Evolutionary conservation across 805 yeast genomes (phyloP).

Genomic region (Cyberlindnera xylosilytica): DNA sequence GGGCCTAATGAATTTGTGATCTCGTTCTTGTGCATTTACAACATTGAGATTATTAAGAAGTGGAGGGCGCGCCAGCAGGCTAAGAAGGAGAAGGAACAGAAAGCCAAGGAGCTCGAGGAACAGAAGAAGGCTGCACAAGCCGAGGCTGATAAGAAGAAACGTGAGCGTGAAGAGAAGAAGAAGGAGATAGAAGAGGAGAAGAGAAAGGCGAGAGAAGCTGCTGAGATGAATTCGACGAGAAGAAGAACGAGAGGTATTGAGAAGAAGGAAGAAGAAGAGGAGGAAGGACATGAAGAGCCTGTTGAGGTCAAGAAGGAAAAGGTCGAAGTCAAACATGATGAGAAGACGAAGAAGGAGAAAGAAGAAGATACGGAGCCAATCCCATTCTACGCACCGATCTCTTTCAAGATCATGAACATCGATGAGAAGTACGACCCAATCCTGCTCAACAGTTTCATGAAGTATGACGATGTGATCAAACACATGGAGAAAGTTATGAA

Average conservation of each 20-base stretch:
- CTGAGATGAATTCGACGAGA: slow-evolving; percentile 17
- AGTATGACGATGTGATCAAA: slow-evolving; percentile 50
- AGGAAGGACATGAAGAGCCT: background rate
- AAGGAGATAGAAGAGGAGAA: slow-evolving; percentile 11
- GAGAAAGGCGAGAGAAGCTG: slow-evolving; percentile 16
- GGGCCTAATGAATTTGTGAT: slow-evolving; percentile 34
- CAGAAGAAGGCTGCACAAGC: slow-evolving; percentile 26
- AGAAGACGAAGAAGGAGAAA: slow-evolving; percentile 4
- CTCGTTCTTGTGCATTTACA: slow-evolving; percentile 35
- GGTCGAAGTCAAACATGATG: slow-evolving; percentile 12
- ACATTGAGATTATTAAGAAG: slow-evolving; percentile 25
- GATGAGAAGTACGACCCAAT: slow-evolving; percentile 66
- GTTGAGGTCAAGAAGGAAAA: background rate
- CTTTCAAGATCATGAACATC: slow-evolving; percentile 62
- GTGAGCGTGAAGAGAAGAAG: slow-evolving; percentile 5
- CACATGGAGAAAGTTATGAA: slow-evolving; percentile 60
- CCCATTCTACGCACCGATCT: slow-evolving; percentile 53
- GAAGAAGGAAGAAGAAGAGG: slow-evolving; percentile 9
- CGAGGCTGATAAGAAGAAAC: background rate
- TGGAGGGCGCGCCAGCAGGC: slow-evolving; percentile 19
- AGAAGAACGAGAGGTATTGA: slow-evolving; percentile 10
- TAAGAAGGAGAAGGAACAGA: slow-evolving; percentile 23
- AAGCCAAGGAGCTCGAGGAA: slow-evolving; percentile 26
- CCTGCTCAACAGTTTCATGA: slow-evolving; percentile 60
- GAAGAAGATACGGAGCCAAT: slow-evolving; percentile 31